phyloP scores from a whole-genome alignment of 75 land plant genomes.

The Selaginella moellendorffii region DNA sequence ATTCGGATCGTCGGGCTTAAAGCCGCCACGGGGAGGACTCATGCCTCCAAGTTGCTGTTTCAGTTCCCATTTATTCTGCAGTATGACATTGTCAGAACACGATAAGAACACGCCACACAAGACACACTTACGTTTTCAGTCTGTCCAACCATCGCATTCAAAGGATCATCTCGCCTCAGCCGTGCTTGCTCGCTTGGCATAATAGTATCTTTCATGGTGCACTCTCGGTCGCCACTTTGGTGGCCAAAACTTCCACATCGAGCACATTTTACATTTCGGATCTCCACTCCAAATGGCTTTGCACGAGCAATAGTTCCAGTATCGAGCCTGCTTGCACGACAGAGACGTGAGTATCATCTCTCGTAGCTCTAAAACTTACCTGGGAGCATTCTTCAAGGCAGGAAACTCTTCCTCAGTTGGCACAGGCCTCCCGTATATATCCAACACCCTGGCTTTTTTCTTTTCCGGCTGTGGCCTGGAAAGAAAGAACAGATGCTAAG shows the following conservation, averaged over 20 bases:
- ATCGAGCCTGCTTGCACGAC: conserved; percentile 47
- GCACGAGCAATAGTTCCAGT: conserved; percentile 64
- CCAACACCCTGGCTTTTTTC: conserved; percentile 59
- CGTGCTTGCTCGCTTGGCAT: conserved; percentile 80
- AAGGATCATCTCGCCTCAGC: conserved; percentile 87
- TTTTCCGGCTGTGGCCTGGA: conserved; percentile 14
- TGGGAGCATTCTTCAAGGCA: conserved; percentile 86
- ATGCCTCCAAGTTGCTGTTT: conserved; percentile 73
- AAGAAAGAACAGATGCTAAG: not conserved
- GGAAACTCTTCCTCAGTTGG: conserved; percentile 93
- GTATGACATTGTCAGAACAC: too few relatives aligned
- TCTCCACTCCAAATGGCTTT: conserved; percentile 86
- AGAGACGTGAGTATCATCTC: not conserved
- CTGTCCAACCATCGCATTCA: conserved; percentile 58
- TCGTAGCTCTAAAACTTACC: too few relatives aligned
- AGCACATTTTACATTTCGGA: conserved; percentile 88
- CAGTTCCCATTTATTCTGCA: conserved; percentile 96
- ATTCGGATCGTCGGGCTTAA: conserved; percentile 81
- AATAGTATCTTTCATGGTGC: conserved; percentile 76
- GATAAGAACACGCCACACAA: not conserved
- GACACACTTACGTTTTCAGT: conserved; percentile 41
- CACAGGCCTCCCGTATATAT: conserved; percentile 74
- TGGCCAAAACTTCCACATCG: conserved; percentile 89
- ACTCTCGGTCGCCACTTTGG: conserved; percentile 97
- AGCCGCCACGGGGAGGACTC: conserved; percentile 97